Evolutionary conservation across 148 eudicot species (phyloP).

Genomic region (Heliosperma pusillum): DNA sequence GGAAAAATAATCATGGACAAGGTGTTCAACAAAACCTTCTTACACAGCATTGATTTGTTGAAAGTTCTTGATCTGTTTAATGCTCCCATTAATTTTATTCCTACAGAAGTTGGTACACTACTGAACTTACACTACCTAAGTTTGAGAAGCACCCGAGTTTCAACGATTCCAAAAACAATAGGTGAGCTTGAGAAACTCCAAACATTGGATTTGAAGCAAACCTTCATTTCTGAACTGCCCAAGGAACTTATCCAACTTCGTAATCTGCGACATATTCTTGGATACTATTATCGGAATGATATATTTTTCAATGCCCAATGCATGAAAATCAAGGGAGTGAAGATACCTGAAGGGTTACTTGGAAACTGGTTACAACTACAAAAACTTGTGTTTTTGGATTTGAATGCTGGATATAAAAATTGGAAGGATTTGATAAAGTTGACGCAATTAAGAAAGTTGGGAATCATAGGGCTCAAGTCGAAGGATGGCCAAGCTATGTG

Average conservation of each 20-base stretch:
- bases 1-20: neutral
- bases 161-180: slow-evolving; percentile 13
- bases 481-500: slow-evolving; percentile 2
- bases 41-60: slow-evolving; percentile 5
- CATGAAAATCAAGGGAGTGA: neutral
- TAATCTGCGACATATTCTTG: slow-evolving; percentile 17
- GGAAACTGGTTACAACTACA: slow-evolving; percentile 7
- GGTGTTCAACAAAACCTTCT: neutral
- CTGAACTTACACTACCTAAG: slow-evolving; percentile 23
- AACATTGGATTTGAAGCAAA: slow-evolving; percentile 30
- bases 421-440: slow-evolving; percentile 2
- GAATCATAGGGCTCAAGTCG: slow-evolving; percentile 1
- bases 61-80: slow-evolving; percentile 25
- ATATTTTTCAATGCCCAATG: neutral
- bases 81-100: slow-evolving; percentile 10
- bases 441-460: slow-evolving; percentile 10
- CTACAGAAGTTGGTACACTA: slow-evolving; percentile 10
- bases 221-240: slow-evolving; percentile 19
- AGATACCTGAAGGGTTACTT: slow-evolving; percentile 3
- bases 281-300: neutral
- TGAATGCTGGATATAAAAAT: neutral
- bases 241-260: slow-evolving; percentile 2
- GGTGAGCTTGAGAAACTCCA: slow-evolving; percentile 20
- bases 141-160: slow-evolving; percentile 20
- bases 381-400: slow-evolving; percentile 16